A percentile compares a stretch with the other conserved stretches of the same genome.
Evolutionary conservation across 768 basidiomycete species (phyloP).

Genomic region (Trametes cinnabarina): DNA sequence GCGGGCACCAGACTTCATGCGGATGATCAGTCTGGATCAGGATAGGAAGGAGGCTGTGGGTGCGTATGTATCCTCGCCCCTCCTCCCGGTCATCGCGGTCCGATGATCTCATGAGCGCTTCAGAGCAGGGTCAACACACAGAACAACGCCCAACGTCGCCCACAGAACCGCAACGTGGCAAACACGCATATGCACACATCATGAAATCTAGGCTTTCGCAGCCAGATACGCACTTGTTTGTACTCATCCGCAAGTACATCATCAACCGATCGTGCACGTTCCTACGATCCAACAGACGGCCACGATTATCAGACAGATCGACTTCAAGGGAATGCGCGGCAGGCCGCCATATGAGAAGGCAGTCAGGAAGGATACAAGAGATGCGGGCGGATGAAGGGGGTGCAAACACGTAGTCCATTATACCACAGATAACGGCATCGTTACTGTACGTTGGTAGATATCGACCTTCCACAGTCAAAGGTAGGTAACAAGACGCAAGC

Average conservation of each 20-base stretch:
- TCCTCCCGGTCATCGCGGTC: background rate
- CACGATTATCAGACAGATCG: too few relatives aligned
- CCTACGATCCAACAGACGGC: too few relatives aligned
- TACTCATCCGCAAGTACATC: background rate
- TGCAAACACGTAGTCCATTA: conserved; percentile 1
- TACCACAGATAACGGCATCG: conserved; percentile 6
- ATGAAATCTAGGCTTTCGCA: too few relatives aligned
- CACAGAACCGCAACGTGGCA: too few relatives aligned
- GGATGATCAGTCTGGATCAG: background rate
- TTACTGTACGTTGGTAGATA: background rate
- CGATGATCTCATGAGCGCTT: background rate
- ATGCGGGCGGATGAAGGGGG: background rate
- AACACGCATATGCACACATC: background rate
- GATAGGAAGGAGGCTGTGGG: conserved; percentile 2
- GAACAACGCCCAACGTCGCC: too few relatives aligned
- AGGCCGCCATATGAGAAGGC: background rate
- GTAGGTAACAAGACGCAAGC: background rate
- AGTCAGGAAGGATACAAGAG: too few relatives aligned
- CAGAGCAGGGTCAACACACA: background rate
- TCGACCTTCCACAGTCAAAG: background rate
- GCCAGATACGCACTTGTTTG: background rate
- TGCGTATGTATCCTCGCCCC: conserved; percentile 5
- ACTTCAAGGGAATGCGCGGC: too few relatives aligned
- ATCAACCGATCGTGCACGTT: background rate
- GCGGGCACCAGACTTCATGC: conserved; percentile 2